Evolutionary conservation across 108 stramenopile genomes (phyloP).

Genomic region (Nitzschia putrida): DNA sequence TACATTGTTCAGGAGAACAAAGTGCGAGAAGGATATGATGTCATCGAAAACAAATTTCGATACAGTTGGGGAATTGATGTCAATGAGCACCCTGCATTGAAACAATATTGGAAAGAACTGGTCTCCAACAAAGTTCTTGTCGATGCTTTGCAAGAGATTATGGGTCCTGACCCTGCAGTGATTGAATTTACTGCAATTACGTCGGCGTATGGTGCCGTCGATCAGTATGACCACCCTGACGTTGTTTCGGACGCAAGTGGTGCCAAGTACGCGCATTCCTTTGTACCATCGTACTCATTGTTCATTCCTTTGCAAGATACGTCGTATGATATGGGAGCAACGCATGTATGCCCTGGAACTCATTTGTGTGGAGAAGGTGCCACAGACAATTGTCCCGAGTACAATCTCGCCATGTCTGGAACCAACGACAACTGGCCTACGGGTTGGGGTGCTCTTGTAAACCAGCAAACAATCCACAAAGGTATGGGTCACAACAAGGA

Average conservation of each 20-base stretch:
- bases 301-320: slow-evolving; percentile 60
- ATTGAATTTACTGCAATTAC: slow-evolving; percentile 72
- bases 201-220: slow-evolving; percentile 48
- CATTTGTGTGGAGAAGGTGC: slow-evolving; percentile 46
- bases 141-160: slow-evolving; percentile 42
- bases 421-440: slow-evolving; percentile 23
- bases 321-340: slow-evolving; percentile 54
- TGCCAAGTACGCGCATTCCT: slow-evolving; percentile 41
- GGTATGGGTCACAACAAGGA: slow-evolving; percentile 50
- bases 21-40: slow-evolving; percentile 31
- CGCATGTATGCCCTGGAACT: slow-evolving; percentile 57
- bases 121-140: slow-evolving; percentile 34
- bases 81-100: slow-evolving; percentile 41
- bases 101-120: slow-evolving; percentile 46
- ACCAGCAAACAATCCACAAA: slow-evolving; percentile 54
- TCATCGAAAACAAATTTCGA: slow-evolving; percentile 55
- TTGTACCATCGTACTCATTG: slow-evolving; percentile 51
- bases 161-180: slow-evolving; percentile 56
- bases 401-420: slow-evolving; percentile 37
- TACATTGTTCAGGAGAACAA: slow-evolving; percentile 49
- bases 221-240: slow-evolving; percentile 51
- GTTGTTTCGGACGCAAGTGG: slow-evolving; percentile 38
- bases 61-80: slow-evolving; percentile 47
- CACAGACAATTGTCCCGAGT: slow-evolving; percentile 22
- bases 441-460: slow-evolving; percentile 57